Conservation (phyloP, 2,329 filamentous ascomycete genomes). For the Pyricularia grisea region DNA sequence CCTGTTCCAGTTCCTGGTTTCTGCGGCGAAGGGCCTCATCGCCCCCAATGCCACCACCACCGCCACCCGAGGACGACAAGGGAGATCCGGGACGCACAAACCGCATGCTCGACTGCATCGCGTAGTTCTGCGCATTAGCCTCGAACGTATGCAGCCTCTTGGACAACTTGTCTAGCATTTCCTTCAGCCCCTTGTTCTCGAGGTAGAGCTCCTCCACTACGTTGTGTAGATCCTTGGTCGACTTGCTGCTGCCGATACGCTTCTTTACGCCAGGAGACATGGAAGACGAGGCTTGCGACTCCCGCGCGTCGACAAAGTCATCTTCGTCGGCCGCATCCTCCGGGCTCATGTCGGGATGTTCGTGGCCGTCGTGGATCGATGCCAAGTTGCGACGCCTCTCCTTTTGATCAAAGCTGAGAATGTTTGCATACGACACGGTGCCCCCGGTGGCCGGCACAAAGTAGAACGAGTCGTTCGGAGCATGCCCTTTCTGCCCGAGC, state of each 20-base stretch:
- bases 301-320: conserved; percentile 82
- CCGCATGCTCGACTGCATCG: conserved; percentile 75
- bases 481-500: conserved; percentile 58
- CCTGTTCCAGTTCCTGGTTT: conserved; percentile 58
- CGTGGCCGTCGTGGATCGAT: conserved; percentile 29
- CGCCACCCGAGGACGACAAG: conserved; percentile 18
- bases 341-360: conserved; percentile 20
- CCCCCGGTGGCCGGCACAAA: conserved; percentile 88
- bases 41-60: conserved; percentile 14
- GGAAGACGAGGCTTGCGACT: conserved; percentile 39
- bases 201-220: conserved; percentile 80
- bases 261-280: conserved; percentile 31
- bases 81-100: conserved; percentile 50
- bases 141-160: conserved; percentile 90
- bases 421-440: conserved; percentile 87
- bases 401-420: conserved; percentile 62
- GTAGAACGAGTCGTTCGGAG: conserved; percentile 74
- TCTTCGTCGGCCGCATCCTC: conserved; percentile 51
- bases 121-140: conserved; percentile 78
- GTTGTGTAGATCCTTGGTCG: conserved; percentile 44
- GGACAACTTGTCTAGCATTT: conserved; percentile 76
- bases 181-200: conserved; percentile 80
- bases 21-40: conserved; percentile 38
- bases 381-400: conserved; percentile 51
- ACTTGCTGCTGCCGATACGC: conserved; percentile 28